phyloP scores from a whole-genome alignment of 257 asterid species.

The Scutellaria baicalensis region DNA sequence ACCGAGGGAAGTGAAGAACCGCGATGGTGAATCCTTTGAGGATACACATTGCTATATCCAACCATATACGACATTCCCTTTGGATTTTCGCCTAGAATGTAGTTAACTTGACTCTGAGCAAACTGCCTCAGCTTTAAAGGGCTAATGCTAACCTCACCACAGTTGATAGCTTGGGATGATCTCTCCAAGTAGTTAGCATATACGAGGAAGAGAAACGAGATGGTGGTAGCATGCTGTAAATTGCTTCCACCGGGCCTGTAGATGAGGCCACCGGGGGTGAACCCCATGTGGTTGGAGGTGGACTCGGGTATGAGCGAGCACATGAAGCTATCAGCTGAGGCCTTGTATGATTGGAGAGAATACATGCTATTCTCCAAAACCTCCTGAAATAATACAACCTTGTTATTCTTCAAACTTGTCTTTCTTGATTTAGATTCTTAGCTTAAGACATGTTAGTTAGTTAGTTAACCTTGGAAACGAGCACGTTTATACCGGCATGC shows the following conservation, averaged over 20 bases:
- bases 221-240: constrained; percentile 80
- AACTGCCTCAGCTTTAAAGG: constrained; percentile 52
- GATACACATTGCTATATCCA: constrained; percentile 68
- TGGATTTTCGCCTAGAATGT: constrained; percentile 89
- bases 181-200: constrained; percentile 72
- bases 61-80: constrained; percentile 95
- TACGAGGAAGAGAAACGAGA: constrained; percentile 70
- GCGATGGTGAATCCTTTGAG: constrained; percentile 79
- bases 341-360: constrained; percentile 63
- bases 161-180: constrained; percentile 51
- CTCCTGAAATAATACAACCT: constrained; percentile 44
- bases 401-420: not conserved
- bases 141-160: constrained; percentile 47
- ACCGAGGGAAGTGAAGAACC: constrained; percentile 76
- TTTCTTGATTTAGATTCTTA: not conserved
- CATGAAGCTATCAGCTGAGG: constrained; percentile 95
- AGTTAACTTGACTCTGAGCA: constrained; percentile 73
- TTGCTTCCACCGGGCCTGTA: constrained; percentile 94
- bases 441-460: not conserved
- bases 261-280: constrained; percentile 84
- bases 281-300: constrained; percentile 63
- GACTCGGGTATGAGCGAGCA: constrained; percentile 87
- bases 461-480: constrained; percentile 63
- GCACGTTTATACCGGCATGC: constrained; percentile 91
- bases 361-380: constrained; percentile 55